Percentiles rank a stretch among this genome's conserved stretches.
phyloP scores from a whole-genome alignment of 495 filamentous ascomycete genomes.

The Physcia stellaris region DNA sequence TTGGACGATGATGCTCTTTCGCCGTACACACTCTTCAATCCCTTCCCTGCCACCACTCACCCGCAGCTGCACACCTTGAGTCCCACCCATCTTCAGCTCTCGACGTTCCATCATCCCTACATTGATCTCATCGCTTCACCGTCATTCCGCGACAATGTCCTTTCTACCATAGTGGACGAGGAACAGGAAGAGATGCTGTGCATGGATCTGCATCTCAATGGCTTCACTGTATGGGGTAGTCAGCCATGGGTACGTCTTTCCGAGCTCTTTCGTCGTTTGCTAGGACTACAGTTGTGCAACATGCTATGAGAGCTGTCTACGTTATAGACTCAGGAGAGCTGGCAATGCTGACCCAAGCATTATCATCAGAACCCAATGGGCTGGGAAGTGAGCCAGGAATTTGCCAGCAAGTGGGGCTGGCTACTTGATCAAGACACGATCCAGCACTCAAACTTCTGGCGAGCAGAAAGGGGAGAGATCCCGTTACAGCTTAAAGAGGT shows the following conservation, averaged over 20 bases:
- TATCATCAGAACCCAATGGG: too few species aligned
- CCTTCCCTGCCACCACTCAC: constrained; percentile 11
- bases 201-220: constrained; percentile 3
- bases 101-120: constrained; percentile 26
- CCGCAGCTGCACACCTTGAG: constrained; percentile 15
- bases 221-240: constrained; percentile 9
- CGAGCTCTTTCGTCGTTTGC: background rate
- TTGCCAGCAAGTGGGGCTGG: constrained; percentile 7
- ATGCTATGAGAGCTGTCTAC: too few species aligned
- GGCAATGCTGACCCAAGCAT: too few species aligned
- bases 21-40: constrained; percentile 8
- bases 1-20: constrained; percentile 8
- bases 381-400: constrained; percentile 10
- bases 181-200: constrained; percentile 12
- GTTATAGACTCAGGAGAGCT: too few species aligned
- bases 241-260: constrained; percentile 7
- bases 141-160: constrained; percentile 19
- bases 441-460: constrained; percentile 10
- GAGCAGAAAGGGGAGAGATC: constrained; percentile 7
- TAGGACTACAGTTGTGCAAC: too few species aligned
- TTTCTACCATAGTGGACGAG: constrained; percentile 14
- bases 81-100: constrained; percentile 24
- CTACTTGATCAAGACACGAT: constrained; percentile 4
- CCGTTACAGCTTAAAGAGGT: constrained; percentile 7
- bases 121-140: constrained; percentile 27